phyloP scores from a whole-genome alignment of 768 basidiomycete genomes.

The Mycena venus region DNA sequence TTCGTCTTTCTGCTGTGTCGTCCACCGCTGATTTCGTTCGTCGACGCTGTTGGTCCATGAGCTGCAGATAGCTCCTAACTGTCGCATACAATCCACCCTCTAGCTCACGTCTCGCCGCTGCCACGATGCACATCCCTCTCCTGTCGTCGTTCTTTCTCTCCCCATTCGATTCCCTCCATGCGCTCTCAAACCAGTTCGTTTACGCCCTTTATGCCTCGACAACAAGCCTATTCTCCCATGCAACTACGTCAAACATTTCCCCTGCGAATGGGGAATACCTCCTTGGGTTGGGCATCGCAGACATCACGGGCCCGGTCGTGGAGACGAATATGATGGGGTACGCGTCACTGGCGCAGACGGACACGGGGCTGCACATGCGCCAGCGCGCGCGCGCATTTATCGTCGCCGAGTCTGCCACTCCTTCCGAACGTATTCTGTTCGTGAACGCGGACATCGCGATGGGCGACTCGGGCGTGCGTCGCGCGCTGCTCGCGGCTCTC shows the following conservation, averaged over 20 bases:
- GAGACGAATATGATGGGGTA: conserved; percentile 75
- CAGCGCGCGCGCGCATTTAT: conserved; percentile 69
- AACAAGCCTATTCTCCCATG: neutral
- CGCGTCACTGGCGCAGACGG: conserved; percentile 60
- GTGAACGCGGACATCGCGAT: conserved; percentile 34
- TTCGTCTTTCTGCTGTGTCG: too few species aligned
- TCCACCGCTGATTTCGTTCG: too few species aligned
- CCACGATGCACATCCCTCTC: conserved; percentile 25
- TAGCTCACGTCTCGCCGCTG: neutral
- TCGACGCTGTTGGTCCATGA: too few species aligned
- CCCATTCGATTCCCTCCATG: conserved; percentile 25
- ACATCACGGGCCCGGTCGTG: conserved; percentile 57
- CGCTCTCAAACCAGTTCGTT: conserved; percentile 1
- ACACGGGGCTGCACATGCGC: conserved; percentile 68
- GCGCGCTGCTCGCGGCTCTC: conserved; percentile 74
- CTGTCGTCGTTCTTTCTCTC: conserved; percentile 23
- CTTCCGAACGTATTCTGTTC: conserved; percentile 12
- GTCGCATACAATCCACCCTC: too few species aligned
- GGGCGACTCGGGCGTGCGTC: conserved; percentile 76
- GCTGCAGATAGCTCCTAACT: too few species aligned
- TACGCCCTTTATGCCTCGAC: neutral
- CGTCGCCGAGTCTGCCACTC: conserved; percentile 52
- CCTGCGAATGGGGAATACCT: conserved; percentile 13
- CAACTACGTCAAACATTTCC: neutral
- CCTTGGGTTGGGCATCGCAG: conserved; percentile 29